Percentiles rank a stretch among this genome's conserved stretches.
Evolutionary conservation across 345 rosid genomes (phyloP).

Genomic region (Lumnitzera racemosa): DNA sequence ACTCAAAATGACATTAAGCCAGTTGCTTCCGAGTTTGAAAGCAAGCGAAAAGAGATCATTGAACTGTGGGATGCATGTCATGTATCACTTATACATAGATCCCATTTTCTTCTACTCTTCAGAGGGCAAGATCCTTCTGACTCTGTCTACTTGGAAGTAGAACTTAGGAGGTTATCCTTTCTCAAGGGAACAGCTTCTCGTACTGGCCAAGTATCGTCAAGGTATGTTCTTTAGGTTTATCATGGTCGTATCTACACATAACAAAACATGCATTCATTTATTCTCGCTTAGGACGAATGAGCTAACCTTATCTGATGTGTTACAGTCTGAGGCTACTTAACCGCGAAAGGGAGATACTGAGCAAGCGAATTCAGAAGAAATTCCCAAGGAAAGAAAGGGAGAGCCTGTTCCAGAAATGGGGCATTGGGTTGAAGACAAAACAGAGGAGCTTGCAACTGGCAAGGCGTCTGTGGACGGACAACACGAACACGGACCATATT

Average conservation of each 20-base stretch:
- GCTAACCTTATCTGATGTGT: not conserved
- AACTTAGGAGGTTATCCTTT: conserved; percentile 8
- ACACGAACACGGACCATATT: conserved; percentile 52
- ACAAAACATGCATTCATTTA: not conserved
- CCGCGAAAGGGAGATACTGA: conserved; percentile 64
- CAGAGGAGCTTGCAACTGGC: conserved; percentile 61
- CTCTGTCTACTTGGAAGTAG: conserved; percentile 12
- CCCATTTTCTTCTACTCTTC: conserved; percentile 10
- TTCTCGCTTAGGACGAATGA: not conserved
- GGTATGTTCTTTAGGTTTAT: not conserved
- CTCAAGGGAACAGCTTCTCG: not conserved
- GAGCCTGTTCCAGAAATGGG: conserved; percentile 66
- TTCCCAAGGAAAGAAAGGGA: conserved; percentile 51
- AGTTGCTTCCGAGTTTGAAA: conserved; percentile 2
- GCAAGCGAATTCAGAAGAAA: conserved; percentile 49
- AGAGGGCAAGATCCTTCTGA: conserved; percentile 9
- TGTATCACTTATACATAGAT: conserved; percentile 6
- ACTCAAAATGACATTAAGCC: too few species aligned
- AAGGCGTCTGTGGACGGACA: conserved; percentile 54
- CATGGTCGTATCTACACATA: not conserved
- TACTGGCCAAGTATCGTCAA: not conserved
- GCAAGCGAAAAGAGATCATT: conserved; percentile 5
- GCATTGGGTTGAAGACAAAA: conserved; percentile 46
- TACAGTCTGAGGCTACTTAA: conserved; percentile 49
- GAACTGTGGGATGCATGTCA: conserved; percentile 11